A percentile compares a stretch with the other conserved stretches of the same genome.
phyloP scores from a whole-genome alignment of 202 grass and related monocot species.

The Musa balbisiana region DNA sequence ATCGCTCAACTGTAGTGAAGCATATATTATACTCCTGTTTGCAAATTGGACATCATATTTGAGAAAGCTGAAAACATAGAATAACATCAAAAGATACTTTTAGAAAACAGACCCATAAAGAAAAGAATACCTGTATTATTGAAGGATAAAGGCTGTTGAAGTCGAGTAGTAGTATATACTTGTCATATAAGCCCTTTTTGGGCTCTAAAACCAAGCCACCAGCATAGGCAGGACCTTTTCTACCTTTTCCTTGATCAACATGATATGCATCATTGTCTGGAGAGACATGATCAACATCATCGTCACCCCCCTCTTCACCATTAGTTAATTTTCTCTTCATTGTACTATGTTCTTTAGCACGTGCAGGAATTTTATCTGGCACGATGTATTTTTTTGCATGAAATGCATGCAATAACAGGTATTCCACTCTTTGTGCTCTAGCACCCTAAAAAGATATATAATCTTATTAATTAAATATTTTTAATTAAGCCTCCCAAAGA shows the following conservation, averaged over 20 bases:
- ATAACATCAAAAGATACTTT: background rate
- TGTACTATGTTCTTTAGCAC: slow-evolving; percentile 49
- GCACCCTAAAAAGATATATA: slow-evolving; percentile 54
- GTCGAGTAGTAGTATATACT: slow-evolving; percentile 88
- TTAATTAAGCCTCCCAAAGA: background rate
- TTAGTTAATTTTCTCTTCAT: slow-evolving; percentile 36
- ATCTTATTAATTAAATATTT: background rate
- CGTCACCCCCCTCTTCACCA: slow-evolving; percentile 14
- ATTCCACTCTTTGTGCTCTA: slow-evolving; percentile 96
- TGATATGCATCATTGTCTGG: slow-evolving; percentile 39
- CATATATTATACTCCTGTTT: slow-evolving; percentile 95
- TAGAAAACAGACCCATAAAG: background rate
- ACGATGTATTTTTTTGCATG: slow-evolving; percentile 88
- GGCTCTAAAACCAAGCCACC: slow-evolving; percentile 98
- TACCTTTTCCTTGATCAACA: slow-evolving; percentile 61
- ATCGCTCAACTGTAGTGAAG: slow-evolving; percentile 90
- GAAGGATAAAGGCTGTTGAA: slow-evolving; percentile 99
- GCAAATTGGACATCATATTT: slow-evolving; percentile 24
- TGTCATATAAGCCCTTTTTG: slow-evolving; percentile 97
- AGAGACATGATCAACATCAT: slow-evolving; percentile 28
- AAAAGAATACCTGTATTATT: slow-evolving; percentile 74
- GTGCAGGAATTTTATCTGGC: slow-evolving; percentile 66
- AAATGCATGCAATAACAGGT: slow-evolving; percentile 88
- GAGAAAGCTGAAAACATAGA: background rate
- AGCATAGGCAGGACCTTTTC: slow-evolving; percentile 87